Percentiles rank a stretch among this genome's conserved stretches.
phyloP scores from a whole-genome alignment of 2,329 filamentous ascomycete genomes.

The Orbilia oligospora region DNA sequence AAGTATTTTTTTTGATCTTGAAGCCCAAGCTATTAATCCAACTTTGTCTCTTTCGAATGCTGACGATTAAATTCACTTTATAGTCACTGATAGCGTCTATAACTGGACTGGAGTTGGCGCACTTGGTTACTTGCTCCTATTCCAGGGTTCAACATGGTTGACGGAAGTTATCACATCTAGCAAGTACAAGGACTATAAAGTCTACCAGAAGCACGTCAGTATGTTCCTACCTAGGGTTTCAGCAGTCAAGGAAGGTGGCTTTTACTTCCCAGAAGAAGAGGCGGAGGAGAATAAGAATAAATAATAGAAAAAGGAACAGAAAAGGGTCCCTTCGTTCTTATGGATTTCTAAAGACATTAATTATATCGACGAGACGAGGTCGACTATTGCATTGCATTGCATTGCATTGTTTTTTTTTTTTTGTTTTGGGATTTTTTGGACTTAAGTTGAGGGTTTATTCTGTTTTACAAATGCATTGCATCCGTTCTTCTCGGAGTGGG shows the following conservation, averaged over 20 bases:
- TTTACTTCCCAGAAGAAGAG: slow-evolving; percentile 49
- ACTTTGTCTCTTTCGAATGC: too few relatives aligned
- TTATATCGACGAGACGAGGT: too few relatives aligned
- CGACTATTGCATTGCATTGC: too few relatives aligned
- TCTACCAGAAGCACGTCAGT: slow-evolving; percentile 86
- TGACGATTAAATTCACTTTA: too few relatives aligned
- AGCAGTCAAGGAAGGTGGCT: slow-evolving; percentile 46
- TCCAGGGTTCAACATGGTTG: slow-evolving; percentile 89
- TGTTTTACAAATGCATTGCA: background rate
- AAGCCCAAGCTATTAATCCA: background rate
- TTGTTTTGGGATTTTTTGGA: background rate
- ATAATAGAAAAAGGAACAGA: too few relatives aligned
- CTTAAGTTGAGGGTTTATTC: too few relatives aligned
- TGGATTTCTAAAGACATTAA: too few relatives aligned
- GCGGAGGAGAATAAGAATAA: slow-evolving; percentile 28
- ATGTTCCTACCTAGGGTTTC: slow-evolving; percentile 79
- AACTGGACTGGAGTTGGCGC: slow-evolving; percentile 85
- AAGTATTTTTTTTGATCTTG: background rate
- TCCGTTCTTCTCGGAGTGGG: background rate
- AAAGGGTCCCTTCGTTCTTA: too few relatives aligned
- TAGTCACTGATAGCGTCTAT: slow-evolving; percentile 76
- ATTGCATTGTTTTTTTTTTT: background rate
- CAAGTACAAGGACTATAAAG: slow-evolving; percentile 90
- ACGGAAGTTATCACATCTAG: slow-evolving; percentile 84
- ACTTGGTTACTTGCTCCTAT: slow-evolving; percentile 80